These are phyloP conservation scores for Populus ilicifolia DNA, from an alignment of 345 rosid genomes.

Conservation along the genomic window DNA sequence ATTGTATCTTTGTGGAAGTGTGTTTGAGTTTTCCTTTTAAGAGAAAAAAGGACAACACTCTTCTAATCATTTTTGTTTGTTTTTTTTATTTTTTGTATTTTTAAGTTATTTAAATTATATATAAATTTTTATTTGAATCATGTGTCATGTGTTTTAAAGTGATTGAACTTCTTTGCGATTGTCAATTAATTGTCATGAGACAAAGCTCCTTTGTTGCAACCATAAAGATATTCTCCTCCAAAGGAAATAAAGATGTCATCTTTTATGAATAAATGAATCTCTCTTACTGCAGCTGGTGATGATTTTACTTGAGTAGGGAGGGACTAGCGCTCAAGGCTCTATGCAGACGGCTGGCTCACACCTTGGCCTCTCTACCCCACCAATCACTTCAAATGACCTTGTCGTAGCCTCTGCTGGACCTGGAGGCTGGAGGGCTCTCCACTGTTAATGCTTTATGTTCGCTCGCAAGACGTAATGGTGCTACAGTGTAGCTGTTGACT, in stretches of 20 bases:
- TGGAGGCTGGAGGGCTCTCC: constrained; percentile 52
- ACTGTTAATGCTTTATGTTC: constrained; percentile 81
- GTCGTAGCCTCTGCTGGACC: constrained; percentile 49
- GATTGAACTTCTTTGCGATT: too few species aligned
- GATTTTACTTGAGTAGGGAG: constrained; percentile 41
- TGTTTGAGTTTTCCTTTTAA: too few species aligned
- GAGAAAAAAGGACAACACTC: too few species aligned
- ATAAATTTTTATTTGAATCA: too few species aligned
- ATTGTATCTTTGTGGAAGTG: too few species aligned
- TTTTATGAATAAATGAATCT: not conserved
- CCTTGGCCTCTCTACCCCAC: constrained; percentile 73
- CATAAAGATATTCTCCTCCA: not conserved
- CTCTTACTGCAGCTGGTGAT: not conserved
- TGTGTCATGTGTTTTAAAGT: too few species aligned
- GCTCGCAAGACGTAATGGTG: constrained; percentile 55
- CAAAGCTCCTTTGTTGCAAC: too few species aligned
- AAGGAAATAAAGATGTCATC: not conserved
- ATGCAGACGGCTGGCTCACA: constrained; percentile 75
- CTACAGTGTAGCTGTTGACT: constrained; percentile 56
- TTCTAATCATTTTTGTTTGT: too few species aligned
- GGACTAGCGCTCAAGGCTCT: constrained; percentile 84
- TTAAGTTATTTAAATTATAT: too few species aligned
- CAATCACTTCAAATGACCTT: constrained; percentile 59
- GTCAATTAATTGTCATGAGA: too few species aligned
- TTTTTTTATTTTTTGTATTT: too few species aligned